Evolutionary conservation across 257 asterid genomes (phyloP).

Genomic region (Solanum peruvianum): DNA sequence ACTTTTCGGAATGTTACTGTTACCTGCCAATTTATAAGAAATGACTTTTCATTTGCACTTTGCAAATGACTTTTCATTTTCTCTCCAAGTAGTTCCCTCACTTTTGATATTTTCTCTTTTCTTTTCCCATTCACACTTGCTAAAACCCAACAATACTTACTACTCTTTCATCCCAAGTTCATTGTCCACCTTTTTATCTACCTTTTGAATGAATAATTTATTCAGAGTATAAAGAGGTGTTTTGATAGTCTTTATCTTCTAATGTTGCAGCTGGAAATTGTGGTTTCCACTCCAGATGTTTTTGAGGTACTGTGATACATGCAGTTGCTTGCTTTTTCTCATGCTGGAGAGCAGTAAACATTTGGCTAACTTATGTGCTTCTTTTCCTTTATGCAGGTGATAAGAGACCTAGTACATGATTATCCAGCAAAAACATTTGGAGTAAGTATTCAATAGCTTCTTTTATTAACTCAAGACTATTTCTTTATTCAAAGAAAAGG

Average conservation of each 20-base stretch:
- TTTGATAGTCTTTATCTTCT: not conserved
- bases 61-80: too few relatives aligned
- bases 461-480: not conserved
- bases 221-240: not conserved
- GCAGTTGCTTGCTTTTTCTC: not conserved
- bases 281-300: slow-evolving; percentile 64
- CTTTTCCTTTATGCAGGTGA: slow-evolving; percentile 23
- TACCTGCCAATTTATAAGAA: too few relatives aligned
- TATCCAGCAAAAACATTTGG: slow-evolving; percentile 63
- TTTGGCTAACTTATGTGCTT: not conserved
- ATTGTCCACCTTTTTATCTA: not conserved
- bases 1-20: too few relatives aligned
- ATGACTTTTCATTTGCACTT: too few relatives aligned
- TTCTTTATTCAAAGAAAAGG: not conserved
- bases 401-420: slow-evolving; percentile 38
- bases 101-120: too few relatives aligned
- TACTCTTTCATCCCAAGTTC: not conserved
- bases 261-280: slow-evolving; percentile 61
- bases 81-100: too few relatives aligned
- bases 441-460: slow-evolving; percentile 25
- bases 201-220: not conserved
- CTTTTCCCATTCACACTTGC: too few relatives aligned
- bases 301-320: slow-evolving; percentile 40
- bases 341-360: not conserved
- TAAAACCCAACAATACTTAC: too few relatives aligned